phyloP scores from a whole-genome alignment of 1,284 basidiomycete species.

The Cystobasidium slooffiae region DNA sequence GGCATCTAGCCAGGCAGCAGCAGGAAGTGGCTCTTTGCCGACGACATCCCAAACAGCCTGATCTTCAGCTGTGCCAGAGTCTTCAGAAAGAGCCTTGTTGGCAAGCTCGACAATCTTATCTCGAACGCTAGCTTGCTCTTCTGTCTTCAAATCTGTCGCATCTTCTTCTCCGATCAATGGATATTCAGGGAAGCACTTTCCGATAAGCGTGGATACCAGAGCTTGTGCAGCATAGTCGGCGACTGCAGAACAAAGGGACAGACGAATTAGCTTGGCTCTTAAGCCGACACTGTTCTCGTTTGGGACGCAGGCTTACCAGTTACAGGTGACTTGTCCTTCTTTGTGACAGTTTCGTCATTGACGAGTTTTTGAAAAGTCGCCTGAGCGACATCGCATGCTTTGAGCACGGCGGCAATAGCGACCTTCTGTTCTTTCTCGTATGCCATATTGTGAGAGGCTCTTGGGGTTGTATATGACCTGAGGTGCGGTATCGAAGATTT shows the following conservation, averaged over 20 bases:
- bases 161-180: conserved; percentile 96
- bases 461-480: too few relatives aligned
- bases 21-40: conserved; percentile 60
- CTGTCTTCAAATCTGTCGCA: conserved; percentile 72
- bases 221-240: conserved; percentile 91
- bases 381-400: conserved; percentile 75
- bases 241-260: conserved; percentile 61
- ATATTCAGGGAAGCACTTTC: conserved; percentile 77
- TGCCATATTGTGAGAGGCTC: not conserved
- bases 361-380: conserved; percentile 88
- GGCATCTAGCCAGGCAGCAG: conserved; percentile 70
- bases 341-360: conserved; percentile 82
- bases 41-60: conserved; percentile 60
- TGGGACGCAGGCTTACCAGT: conserved; percentile 67
- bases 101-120: conserved; percentile 79
- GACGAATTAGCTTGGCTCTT: not conserved
- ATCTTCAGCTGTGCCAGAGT: conserved; percentile 55
- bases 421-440: conserved; percentile 56
- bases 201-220: conserved; percentile 78
- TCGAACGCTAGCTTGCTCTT: conserved; percentile 61
- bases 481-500: not conserved
- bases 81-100: conserved; percentile 70
- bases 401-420: conserved; percentile 84
- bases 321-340: conserved; percentile 93
- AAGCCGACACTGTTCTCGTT: not conserved